These are phyloP conservation scores for Trichoderma simmonsii DNA, from an alignment of 2,329 filamentous ascomycete species.

Conservation along the genomic window DNA sequence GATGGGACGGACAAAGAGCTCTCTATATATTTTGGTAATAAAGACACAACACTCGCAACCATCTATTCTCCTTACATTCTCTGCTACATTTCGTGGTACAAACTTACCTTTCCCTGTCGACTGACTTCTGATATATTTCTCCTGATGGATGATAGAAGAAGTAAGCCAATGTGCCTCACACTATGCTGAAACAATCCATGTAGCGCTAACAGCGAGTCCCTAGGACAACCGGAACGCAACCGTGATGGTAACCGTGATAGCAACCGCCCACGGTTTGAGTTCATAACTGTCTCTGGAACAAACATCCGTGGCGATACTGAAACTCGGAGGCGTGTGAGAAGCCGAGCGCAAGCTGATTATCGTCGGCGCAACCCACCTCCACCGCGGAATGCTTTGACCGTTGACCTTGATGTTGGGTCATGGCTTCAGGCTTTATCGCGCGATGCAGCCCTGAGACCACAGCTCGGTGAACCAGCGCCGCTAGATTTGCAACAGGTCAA, in stretches of 20 bases:
- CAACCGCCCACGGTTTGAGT: background rate
- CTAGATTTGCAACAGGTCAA: background rate
- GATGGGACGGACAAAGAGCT: background rate
- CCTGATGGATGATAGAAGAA: background rate
- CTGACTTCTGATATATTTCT: background rate
- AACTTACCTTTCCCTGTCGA: too few relatives aligned
- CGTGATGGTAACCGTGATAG: background rate
- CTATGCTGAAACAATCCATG: background rate
- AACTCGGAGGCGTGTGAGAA: constrained; percentile 8
- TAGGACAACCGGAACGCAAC: background rate
- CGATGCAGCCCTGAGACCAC: background rate
- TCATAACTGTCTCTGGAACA: constrained; percentile 7
- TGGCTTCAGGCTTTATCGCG: constrained; percentile 10
- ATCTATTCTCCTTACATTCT: background rate
- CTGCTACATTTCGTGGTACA: background rate
- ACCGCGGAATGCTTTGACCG: background rate
- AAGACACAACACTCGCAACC: background rate
- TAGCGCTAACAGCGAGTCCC: background rate
- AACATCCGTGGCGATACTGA: constrained; percentile 4
- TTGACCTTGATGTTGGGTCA: constrained; percentile 4
- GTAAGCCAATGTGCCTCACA: background rate
- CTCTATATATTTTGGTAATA: background rate
- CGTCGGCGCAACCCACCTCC: constrained; percentile 9
- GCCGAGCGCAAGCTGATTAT: constrained; percentile 9
- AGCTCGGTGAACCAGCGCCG: background rate